Conservation (phyloP, 1,139 yeast genomes). For the Geotrichum histeridarum region DNA sequence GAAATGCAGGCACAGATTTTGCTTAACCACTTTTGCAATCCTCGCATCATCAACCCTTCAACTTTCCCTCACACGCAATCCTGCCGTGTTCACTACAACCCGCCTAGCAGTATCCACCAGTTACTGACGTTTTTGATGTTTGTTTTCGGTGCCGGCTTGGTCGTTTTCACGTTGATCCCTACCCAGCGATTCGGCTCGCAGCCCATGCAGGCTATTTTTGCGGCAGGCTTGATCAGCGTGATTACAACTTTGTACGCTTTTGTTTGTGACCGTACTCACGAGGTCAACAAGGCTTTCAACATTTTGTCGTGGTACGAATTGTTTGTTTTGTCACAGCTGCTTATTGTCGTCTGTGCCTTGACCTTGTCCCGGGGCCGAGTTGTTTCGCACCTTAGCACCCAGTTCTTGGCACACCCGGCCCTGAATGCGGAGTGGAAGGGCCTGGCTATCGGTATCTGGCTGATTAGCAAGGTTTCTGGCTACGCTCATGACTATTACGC, state of each 20-base stretch:
- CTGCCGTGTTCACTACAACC: conserved; percentile 13
- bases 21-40: conserved; percentile 18
- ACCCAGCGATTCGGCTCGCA: not conserved
- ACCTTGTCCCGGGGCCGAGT: not conserved
- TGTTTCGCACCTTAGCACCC: not conserved
- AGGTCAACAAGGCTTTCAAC: conserved; percentile 9
- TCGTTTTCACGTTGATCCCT: not conserved
- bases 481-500: not conserved
- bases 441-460: conserved; percentile 2
- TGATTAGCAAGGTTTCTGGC: conserved; percentile 8
- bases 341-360: not conserved
- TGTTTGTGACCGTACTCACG: conserved; percentile 15
- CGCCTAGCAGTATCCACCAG: not conserved
- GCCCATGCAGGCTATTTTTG: not conserved
- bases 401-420: not conserved
- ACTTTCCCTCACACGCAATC: conserved; percentile 6
- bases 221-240: not conserved
- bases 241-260: conserved; percentile 14
- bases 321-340: conserved; percentile 4
- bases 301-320: conserved; percentile 11
- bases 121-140: not conserved
- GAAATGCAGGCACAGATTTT: conserved; percentile 12
- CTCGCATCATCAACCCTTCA: not conserved
- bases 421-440: conserved; percentile 14
- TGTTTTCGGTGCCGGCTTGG: not conserved